phyloP scores from a whole-genome alignment of 148 eudicot genomes.

The Fagopyrum esculentum region DNA sequence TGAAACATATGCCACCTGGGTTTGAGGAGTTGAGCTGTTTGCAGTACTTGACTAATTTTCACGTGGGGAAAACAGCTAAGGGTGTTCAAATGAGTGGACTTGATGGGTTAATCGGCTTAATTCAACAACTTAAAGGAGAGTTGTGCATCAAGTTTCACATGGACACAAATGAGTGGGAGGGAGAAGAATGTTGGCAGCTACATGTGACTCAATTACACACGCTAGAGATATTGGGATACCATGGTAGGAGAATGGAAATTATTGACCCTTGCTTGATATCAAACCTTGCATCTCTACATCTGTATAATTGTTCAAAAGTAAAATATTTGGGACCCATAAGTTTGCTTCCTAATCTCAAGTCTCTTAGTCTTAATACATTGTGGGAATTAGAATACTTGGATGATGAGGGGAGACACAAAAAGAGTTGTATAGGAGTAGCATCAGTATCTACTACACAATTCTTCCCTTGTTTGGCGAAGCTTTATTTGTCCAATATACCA shows the following conservation, averaged over 20 bases:
- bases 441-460: background rate
- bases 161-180: background rate
- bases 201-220: background rate
- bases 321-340: no score
- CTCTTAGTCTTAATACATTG: no score
- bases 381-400: no score
- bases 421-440: background rate
- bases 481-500: no score
- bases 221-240: background rate
- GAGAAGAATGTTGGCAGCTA: background rate
- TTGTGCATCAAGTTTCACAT: background rate
- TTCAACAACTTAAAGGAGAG: background rate
- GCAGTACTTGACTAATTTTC: no score
- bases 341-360: no score
- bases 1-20: no score
- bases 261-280: background rate
- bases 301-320: no score
- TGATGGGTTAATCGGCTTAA: background rate
- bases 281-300: background rate
- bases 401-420: no score
- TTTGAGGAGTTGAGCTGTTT: no score
- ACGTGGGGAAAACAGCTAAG: background rate
- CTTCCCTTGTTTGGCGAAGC: no score
- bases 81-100: background rate
- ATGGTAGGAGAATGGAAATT: background rate